phyloP scores from a whole-genome alignment of 2,329 filamentous ascomycete genomes.

The Lojkania enalia region DNA sequence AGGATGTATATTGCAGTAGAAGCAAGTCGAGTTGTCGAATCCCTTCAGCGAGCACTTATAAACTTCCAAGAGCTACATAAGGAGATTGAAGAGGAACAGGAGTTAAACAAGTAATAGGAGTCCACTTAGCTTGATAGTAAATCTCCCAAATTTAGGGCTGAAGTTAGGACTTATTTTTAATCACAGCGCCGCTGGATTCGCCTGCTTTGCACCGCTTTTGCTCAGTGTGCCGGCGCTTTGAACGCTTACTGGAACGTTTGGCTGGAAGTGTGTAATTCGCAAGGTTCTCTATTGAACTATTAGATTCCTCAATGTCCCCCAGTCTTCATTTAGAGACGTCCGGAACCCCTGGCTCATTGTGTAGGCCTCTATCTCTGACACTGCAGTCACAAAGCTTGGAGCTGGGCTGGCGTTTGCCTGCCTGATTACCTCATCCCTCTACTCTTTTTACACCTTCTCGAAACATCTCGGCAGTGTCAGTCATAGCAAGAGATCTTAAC shows the following conservation, averaged over 20 bases:
- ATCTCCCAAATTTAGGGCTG: conserved; percentile 2
- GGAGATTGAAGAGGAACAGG: conserved; percentile 9
- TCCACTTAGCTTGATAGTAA: conserved; percentile 6
- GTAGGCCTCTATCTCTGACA: conserved; percentile 17
- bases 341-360: conserved; percentile 19
- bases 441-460: conserved; percentile 18
- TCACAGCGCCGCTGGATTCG: conserved; percentile 3
- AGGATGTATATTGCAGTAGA: conserved; percentile 12
- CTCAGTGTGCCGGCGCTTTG: conserved; percentile 7
- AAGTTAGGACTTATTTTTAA: background rate
- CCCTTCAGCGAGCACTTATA: conserved; percentile 9
- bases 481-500: conserved; percentile 13
- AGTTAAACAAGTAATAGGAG: conserved; percentile 7
- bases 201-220: conserved; percentile 13
- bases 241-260: conserved; percentile 14
- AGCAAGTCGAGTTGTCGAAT: conserved; percentile 9
- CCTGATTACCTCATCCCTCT: conserved; percentile 20
- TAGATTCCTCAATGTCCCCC: conserved; percentile 5
- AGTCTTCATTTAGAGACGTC: conserved; percentile 18
- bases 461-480: conserved; percentile 13
- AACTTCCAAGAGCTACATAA: conserved; percentile 12
- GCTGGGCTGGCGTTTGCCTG: conserved; percentile 19
- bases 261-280: conserved; percentile 11
- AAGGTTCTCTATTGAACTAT: conserved; percentile 13
- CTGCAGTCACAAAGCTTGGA: conserved; percentile 20